Percentiles rank a stretch among this genome's conserved stretches.
Conservation (phyloP, 176 grass and related monocot species). For the Miscanthus lutarioriparius region DNA sequence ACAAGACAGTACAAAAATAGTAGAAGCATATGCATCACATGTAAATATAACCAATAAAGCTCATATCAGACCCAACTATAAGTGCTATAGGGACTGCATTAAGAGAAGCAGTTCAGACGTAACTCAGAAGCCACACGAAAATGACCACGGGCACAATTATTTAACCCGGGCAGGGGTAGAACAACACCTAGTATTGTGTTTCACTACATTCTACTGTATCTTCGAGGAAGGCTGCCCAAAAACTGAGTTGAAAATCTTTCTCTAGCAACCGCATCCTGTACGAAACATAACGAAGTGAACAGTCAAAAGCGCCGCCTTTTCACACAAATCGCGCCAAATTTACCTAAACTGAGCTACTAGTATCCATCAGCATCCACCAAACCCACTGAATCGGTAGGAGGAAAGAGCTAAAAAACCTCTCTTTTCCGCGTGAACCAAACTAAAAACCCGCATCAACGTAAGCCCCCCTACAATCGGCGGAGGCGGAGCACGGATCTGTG, state of each 20-base stretch:
- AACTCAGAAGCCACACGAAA: background rate
- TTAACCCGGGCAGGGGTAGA: background rate
- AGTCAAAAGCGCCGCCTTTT: background rate
- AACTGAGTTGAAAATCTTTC: background rate
- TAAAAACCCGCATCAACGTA: background rate
- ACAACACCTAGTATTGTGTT: background rate
- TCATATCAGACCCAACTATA: background rate
- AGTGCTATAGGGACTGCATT: background rate
- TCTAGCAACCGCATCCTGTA: background rate
- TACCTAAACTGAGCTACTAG: background rate
- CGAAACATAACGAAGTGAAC: background rate
- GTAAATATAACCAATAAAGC: background rate
- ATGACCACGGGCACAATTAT: background rate
- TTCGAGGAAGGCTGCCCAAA: background rate
- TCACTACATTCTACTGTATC: background rate
- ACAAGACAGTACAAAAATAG: background rate
- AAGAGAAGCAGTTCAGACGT: background rate
- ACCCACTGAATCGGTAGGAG: background rate
- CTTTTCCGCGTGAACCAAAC: background rate
- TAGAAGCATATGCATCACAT: background rate
- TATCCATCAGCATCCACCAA: background rate
- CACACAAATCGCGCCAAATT: background rate
- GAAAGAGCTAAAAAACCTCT: background rate
- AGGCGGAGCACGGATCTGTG: background rate
- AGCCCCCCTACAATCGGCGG: background rate